Percentiles rank a stretch among this genome's conserved stretches.
Conservation (phyloP, 768 basidiomycete species). For the Auriscalpium vulgare region DNA sequence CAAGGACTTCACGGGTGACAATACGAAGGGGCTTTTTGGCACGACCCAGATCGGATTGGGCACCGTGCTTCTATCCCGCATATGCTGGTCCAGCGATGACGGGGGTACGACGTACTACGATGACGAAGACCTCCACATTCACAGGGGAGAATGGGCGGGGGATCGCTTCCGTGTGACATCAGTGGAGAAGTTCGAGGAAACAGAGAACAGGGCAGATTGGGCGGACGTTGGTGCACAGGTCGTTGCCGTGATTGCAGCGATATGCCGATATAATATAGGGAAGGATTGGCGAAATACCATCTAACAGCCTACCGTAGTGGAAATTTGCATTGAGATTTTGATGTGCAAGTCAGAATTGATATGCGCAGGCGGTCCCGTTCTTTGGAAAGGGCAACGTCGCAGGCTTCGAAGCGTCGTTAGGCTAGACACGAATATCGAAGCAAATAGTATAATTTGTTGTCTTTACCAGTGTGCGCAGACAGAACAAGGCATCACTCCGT, state of each 20-base stretch:
- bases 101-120: constrained; percentile 4
- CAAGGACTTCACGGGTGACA: background rate
- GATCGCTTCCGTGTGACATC: constrained; percentile 14
- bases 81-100: constrained; percentile 13
- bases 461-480: too few relatives aligned
- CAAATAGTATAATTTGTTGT: too few relatives aligned
- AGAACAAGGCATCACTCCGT: too few relatives aligned
- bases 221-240: background rate
- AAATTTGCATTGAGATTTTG: too few relatives aligned
- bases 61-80: constrained; percentile 7
- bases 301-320: too few relatives aligned
- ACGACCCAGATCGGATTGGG: background rate
- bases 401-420: too few relatives aligned
- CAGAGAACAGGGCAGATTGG: background rate
- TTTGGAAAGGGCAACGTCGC: too few relatives aligned
- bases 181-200: background rate
- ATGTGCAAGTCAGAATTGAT: too few relatives aligned
- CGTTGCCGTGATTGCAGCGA: background rate
- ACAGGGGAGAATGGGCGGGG: constrained; percentile 17
- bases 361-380: too few relatives aligned
- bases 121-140: constrained; percentile 8
- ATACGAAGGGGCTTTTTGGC: background rate
- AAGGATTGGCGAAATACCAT: background rate
- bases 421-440: too few relatives aligned
- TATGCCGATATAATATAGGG: background rate